Percentiles rank a stretch among this genome's conserved stretches.
phyloP scores from a whole-genome alignment of 106 monocot genomes.

The Phalaenopsis equestris region DNA sequence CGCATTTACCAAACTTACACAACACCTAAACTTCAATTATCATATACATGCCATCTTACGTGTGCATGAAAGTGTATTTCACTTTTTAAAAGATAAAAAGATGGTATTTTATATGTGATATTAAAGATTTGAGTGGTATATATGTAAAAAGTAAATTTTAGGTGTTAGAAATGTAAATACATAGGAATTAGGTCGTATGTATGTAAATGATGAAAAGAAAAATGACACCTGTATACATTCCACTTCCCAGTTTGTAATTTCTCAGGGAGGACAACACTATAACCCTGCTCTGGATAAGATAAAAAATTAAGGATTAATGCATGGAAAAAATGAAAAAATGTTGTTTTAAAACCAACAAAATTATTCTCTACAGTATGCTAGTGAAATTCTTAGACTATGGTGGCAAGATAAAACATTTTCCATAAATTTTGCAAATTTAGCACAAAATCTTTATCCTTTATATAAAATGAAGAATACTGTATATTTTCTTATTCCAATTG shows the following conservation, averaged over 20 bases:
- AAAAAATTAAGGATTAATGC: conserved; percentile 1
- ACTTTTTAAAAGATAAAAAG: too few relatives aligned
- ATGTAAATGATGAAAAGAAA: not conserved
- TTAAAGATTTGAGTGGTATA: too few relatives aligned
- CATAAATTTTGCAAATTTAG: not conserved
- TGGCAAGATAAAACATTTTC: not conserved
- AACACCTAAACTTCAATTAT: too few relatives aligned
- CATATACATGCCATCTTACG: too few relatives aligned
- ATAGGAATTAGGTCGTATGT: too few relatives aligned
- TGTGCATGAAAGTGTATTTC: too few relatives aligned
- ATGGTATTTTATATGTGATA: too few relatives aligned
- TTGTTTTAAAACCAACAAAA: not conserved
- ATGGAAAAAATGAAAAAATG: not conserved
- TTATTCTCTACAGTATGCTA: not conserved
- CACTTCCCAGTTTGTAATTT: conserved; percentile 75
- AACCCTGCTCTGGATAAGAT: conserved; percentile 45
- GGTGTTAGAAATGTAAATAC: too few relatives aligned
- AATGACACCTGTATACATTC: conserved; percentile 85
- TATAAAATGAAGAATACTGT: too few relatives aligned
- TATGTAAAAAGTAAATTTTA: too few relatives aligned
- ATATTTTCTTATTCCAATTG: too few relatives aligned
- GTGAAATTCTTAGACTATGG: not conserved
- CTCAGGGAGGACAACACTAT: conserved; percentile 66
- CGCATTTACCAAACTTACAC: too few relatives aligned
- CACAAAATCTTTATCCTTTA: not conserved